Base-by-base conservation (phyloP, 768 basidiomycete species). In the Leccinellum albellum region DNA sequence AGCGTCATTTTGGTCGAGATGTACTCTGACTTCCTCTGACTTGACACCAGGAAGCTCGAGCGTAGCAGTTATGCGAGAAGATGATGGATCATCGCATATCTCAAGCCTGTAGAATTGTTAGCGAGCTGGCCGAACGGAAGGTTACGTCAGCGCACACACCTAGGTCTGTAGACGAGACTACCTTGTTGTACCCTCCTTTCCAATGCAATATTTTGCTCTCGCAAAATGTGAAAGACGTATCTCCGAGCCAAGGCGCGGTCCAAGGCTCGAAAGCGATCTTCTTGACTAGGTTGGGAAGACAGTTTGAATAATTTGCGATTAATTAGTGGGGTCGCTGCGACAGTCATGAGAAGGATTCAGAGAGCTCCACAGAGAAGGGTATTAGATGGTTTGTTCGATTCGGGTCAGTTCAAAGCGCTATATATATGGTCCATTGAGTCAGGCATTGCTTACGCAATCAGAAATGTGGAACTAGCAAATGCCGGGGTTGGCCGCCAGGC, bases 41-140 rank as follows among this genome's bases (percentile, higher is more conserved):
- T 69, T 70, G 53, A 78, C 62, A 20, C 77, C 77, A 17, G 77
- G 77, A 17, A 78, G 67, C 54, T 78, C 77, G 9, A 78, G 66
- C 1, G 64, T 63, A 7, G 77, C 76, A 17, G 65, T 68, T 44
- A 76, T 64, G 48, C 66, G 63, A 4, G 71, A 66, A 14, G 64
- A 68, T 1, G 64, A 58, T 1, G 73, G 68, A 42, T 76, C 72
- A 59, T 78, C 75, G 53, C 66, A 77, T 24, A 78, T 28, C 53
- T 78, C 77, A 55, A 77, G 70, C 45, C 77, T 78, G 55, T 29
- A 24, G 51, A 32, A 24, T 13, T 3, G 42, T 72, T 15, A 72
- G 61, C 17, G 17, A 8, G 53, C 59, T 59, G 50, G 29, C 15
- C 26, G 35, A 20, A 51, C 3, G 44, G 35, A 15, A 21, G 28